Evolutionary conservation across 768 basidiomycete species (phyloP), one percentile per base, ranked within the genome.

Genomic region (Daedalea quercina): DNA sequence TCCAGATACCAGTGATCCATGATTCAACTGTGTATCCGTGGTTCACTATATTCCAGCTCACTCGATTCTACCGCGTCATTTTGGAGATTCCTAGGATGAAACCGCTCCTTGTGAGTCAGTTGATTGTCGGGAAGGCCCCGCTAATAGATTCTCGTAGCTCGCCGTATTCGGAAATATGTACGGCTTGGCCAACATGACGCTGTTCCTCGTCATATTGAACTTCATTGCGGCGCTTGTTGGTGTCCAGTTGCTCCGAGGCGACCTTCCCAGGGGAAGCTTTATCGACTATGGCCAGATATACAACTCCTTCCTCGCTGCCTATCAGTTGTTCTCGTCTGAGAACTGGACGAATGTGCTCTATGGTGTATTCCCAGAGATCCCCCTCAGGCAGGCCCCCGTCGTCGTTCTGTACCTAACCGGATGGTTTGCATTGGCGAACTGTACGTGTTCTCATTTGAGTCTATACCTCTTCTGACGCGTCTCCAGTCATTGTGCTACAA

Each of bases 341-440:
- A 92, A 96, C 67, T 98, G 95, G 94, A 83, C 86, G n/a, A 73
- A 79, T 56, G 74, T 90, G 7, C 63, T 91, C 35, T 90, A 90
- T 59, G 68, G 65, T 8, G 76, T 84, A 0, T 65, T 64, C 9
- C 80, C 87, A 1, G 90, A 93, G 63, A 59, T 74, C 1, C 67
- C 66, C 0, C 78, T 84, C 6, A 77, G 85, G 1, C 94, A 97
- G 65, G 77, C 82, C 2, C 74, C 81, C 8, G 67, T 95, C 23
- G 75, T 84, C 0, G 77, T 86, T 11, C 62, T 90, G 11, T 93
- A 95, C 68, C 58, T 96, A 8, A 68, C 79, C 3, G 80, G 74
- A 1, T 98, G 95, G 95, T 76, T 95, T 72, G 72, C 95, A 51
- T 94, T 98, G 57, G 84, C 90, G 1, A 94, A 93, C 65, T 94